Evolutionary conservation across 495 filamentous ascomycete species (phyloP).

Genomic region (Rusavskia elegans): DNA sequence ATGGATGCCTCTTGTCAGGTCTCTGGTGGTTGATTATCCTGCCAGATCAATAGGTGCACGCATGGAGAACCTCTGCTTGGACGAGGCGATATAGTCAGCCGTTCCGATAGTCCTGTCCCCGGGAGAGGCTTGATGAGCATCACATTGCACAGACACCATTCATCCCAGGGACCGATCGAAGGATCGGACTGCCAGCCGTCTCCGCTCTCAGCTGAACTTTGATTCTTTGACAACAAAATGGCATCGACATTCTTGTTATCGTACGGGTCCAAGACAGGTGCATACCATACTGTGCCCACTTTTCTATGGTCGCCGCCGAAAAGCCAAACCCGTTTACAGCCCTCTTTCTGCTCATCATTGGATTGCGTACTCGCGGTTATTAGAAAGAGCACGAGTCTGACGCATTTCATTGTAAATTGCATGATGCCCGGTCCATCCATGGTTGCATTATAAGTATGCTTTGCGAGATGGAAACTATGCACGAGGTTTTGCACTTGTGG

Average conservation of each 20-base stretch:
- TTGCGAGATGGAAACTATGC: background rate
- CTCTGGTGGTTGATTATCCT: too few relatives aligned
- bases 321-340: background rate
- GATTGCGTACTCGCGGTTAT: background rate
- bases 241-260: background rate
- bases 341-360: background rate
- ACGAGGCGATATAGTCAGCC: background rate
- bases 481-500: background rate
- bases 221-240: background rate
- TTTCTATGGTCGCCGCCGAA: background rate
- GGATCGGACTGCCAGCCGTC: background rate
- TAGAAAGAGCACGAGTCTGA: background rate
- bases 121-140: conserved; percentile 5
- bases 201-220: background rate
- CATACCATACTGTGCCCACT: conserved; percentile 2
- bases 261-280: background rate
- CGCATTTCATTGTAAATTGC: background rate
- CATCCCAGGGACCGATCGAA: background rate
- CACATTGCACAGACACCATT: background rate
- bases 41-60: too few relatives aligned
- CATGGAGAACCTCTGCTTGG: too few relatives aligned
- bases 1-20: too few relatives aligned
- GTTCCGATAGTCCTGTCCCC: background rate
- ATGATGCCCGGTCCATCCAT: conserved; percentile 2
- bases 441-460: background rate